Conservation (phyloP, 2,329 filamentous ascomycete species). For the Alternaria consortialis region DNA sequence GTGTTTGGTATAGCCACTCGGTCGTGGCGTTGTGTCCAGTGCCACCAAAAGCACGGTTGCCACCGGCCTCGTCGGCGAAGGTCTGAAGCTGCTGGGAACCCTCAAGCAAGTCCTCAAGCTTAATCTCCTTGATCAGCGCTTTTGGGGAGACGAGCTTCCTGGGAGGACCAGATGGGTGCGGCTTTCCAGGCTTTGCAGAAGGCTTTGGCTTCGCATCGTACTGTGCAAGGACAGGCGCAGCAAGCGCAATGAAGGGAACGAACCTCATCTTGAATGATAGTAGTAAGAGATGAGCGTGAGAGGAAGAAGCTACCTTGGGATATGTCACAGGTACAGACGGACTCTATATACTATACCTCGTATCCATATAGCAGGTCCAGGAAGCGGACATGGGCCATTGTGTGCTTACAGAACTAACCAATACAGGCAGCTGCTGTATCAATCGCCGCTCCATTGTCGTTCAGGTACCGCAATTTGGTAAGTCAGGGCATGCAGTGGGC, state of each 20-base stretch:
- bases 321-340: neutral
- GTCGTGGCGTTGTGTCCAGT: conserved; percentile 47
- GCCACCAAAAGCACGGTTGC: conserved; percentile 49
- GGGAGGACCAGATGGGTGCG: neutral
- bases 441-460: conserved; percentile 11
- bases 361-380: conserved; percentile 15
- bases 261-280: conserved; percentile 39
- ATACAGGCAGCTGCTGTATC: conserved; percentile 34
- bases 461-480: conserved; percentile 27
- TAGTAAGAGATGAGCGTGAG: conserved; percentile 13
- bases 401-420: conserved; percentile 23
- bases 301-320: conserved; percentile 18
- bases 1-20: conserved; percentile 44
- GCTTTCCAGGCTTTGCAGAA: conserved; percentile 9
- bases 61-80: conserved; percentile 43
- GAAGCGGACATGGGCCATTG: conserved; percentile 5
- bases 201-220: conserved; percentile 19
- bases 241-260: conserved; percentile 38
- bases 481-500: conserved; percentile 14
- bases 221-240: conserved; percentile 30
- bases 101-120: conserved; percentile 42
- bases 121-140: conserved; percentile 40
- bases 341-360: conserved; percentile 32
- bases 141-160: conserved; percentile 30
- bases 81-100: conserved; percentile 46